A percentile compares a stretch with the other conserved stretches of the same genome.
Evolutionary conservation across 108 stramenopile genomes (phyloP).

Genomic region (Aurantiochytrium sp.): DNA sequence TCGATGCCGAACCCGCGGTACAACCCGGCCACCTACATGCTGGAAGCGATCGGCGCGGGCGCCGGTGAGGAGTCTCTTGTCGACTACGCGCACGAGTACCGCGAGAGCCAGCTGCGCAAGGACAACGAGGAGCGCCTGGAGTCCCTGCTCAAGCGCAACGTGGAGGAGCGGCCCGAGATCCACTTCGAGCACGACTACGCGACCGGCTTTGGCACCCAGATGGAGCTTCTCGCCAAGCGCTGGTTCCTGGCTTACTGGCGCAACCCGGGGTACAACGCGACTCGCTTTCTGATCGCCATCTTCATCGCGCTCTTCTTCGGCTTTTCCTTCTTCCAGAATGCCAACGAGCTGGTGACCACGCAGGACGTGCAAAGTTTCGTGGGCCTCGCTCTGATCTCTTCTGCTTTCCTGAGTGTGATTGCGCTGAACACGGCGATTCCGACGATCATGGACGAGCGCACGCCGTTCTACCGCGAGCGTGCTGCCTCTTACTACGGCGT

Average conservation of each 20-base stretch:
- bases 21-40: conserved; percentile 81
- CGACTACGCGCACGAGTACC: not conserved
- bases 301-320: conserved; percentile 31
- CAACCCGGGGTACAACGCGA: conserved; percentile 22
- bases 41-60: conserved; percentile 63
- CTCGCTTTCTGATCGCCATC: not conserved
- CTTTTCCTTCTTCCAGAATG: not conserved
- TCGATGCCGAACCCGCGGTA: conserved; percentile 43
- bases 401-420: conserved; percentile 36
- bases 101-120: not conserved
- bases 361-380: not conserved
- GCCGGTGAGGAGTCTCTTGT: not conserved
- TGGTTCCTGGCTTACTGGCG: conserved; percentile 14
- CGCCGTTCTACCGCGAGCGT: conserved; percentile 59
- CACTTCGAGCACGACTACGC: conserved; percentile 31
- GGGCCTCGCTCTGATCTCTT: not conserved
- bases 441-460: conserved; percentile 46
- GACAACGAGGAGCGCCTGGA: not conserved
- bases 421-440: conserved; percentile 50
- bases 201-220: conserved; percentile 26
- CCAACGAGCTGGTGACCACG: not conserved
- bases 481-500: conserved; percentile 49
- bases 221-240: not conserved
- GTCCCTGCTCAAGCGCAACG: conserved; percentile 26
- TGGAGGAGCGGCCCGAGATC: conserved; percentile 34